Base-by-base conservation (phyloP, 495 filamentous ascomycete genomes). In the Coniosporium apollinis region DNA sequence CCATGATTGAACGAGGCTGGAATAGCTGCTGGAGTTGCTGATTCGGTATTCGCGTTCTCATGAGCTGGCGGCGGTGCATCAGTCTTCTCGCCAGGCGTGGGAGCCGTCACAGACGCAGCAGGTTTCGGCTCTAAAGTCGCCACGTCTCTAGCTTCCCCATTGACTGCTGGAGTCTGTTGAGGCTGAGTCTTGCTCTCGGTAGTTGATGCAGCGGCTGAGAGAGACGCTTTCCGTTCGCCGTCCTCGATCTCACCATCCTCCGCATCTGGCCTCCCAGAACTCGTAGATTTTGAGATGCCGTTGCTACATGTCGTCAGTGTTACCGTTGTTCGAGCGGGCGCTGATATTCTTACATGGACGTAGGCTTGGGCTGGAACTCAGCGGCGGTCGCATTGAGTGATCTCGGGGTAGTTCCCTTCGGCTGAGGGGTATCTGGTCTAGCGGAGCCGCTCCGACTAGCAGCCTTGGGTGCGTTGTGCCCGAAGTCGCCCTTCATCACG, bases 231-330 rank as follows among this genome's bases (percentile, higher is more conserved):
- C n/a, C n/a, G 16, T 35, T 46, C 44, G 22, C 46, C 46, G 17
- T 60, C 55, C 28, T 54, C 43, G 17, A 59, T 45, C 37, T 57
- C 54, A 10, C 55, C 54, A 40, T 60, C 57, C 38, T 57, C 56
- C 22, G 43, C 29, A 10, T 47, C 42, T 13, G 21, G 39, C 22
- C n/a, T 39, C 5, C 36, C 39, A 30, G 46, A 19, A 0, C 37
- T 25, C 8, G 30, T 24, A 5, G 28, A 26, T 32, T 44, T 45
- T 2, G 16, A 14, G 3, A 22, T 21, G 1, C 46, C 46, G 33
- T 44, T 49, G 4, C 9, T 37, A 39, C 26, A 34, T 31, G 8
- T 37, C 18, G n/a, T 47, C 44, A 33, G 46, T 41, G 22, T 37
- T 44, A 30, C 4, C 14, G 15, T 3, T 9, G 18, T 7, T 14